Evolutionary conservation across 1,284 basidiomycete genomes (phyloP).

Genomic region (Fistulinella staudtii): DNA sequence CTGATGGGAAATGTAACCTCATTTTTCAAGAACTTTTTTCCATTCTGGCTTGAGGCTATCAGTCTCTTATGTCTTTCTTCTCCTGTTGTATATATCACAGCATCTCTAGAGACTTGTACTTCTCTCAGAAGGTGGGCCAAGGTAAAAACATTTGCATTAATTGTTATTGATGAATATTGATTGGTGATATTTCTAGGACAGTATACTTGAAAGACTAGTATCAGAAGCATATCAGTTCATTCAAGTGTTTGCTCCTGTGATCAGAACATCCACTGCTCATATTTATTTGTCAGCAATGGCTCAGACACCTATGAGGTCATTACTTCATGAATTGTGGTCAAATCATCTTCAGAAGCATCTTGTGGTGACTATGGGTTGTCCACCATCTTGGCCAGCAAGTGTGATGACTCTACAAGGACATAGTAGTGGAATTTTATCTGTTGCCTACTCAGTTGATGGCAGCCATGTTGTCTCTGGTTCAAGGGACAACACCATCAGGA

Average conservation of each 20-base stretch:
- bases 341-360: neutral
- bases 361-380: neutral
- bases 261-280: neutral
- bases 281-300: conserved; percentile 1
- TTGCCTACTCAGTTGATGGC: no score
- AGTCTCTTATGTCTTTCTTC: conserved; percentile 1
- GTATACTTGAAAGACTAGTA: neutral
- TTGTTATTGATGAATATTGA: rapidly evolving
- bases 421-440: no score
- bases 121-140: conserved; percentile 3
- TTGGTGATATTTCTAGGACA: conserved; percentile 1
- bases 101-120: conserved; percentile 4
- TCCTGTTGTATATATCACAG: neutral
- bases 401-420: no score
- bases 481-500: no score
- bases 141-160: neutral
- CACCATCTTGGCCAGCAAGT: neutral
- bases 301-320: conserved; percentile 1
- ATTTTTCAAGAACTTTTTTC: conserved; percentile 5
- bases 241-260: neutral
- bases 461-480: no score
- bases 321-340: neutral
- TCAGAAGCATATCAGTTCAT: conserved; percentile 4
- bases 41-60: conserved; percentile 9
- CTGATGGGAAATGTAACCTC: neutral